Percentiles rank a stretch among this genome's conserved stretches.
Conservation (phyloP, 805 yeast species). For the Zygosaccharomyces kombuchaensis region DNA sequence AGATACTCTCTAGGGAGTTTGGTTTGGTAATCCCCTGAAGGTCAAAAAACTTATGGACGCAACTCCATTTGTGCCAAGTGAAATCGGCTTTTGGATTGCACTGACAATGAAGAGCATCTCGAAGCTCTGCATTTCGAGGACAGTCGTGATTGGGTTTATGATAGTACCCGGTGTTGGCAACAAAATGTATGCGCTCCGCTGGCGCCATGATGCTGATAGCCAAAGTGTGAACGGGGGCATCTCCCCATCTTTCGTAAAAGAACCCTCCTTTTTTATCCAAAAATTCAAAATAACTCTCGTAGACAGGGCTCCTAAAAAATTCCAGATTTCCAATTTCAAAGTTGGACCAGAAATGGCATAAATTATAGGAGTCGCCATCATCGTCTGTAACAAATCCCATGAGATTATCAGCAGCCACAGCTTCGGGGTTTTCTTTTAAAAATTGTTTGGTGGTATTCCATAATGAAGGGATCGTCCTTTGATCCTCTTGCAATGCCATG, state of each 20-base stretch:
- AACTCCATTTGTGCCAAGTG: slow-evolving; percentile 62
- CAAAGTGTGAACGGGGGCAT: slow-evolving; percentile 89
- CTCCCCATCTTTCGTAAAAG: slow-evolving; percentile 94
- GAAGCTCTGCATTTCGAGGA: slow-evolving; percentile 44
- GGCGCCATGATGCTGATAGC: slow-evolving; percentile 75
- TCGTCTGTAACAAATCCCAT: slow-evolving; percentile 60
- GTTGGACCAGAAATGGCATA: slow-evolving; percentile 91
- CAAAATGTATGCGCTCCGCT: slow-evolving; percentile 73
- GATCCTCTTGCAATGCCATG: slow-evolving; percentile 69
- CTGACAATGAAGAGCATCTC: slow-evolving; percentile 52
- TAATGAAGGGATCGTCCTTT: slow-evolving; percentile 75
- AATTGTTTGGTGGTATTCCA: slow-evolving; percentile 68
- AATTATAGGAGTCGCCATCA: slow-evolving; percentile 62
- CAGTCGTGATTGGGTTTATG: slow-evolving; percentile 82
- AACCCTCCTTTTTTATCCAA: slow-evolving; percentile 78
- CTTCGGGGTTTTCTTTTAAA: slow-evolving; percentile 39
- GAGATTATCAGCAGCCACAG: slow-evolving; percentile 48
- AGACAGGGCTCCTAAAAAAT: slow-evolving; percentile 60
- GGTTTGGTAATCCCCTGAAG: slow-evolving; percentile 15
- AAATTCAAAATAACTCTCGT: slow-evolving; percentile 61
- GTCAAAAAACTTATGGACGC: slow-evolving; percentile 49
- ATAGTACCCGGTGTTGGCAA: slow-evolving; percentile 85
- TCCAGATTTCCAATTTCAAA: slow-evolving; percentile 86
- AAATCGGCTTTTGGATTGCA: slow-evolving; percentile 57
- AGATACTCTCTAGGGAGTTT: slow-evolving; percentile 9